These are phyloP conservation scores for Osmozyma mogii DNA, from an alignment of 805 yeast species.

Conservation along the genomic window DNA sequence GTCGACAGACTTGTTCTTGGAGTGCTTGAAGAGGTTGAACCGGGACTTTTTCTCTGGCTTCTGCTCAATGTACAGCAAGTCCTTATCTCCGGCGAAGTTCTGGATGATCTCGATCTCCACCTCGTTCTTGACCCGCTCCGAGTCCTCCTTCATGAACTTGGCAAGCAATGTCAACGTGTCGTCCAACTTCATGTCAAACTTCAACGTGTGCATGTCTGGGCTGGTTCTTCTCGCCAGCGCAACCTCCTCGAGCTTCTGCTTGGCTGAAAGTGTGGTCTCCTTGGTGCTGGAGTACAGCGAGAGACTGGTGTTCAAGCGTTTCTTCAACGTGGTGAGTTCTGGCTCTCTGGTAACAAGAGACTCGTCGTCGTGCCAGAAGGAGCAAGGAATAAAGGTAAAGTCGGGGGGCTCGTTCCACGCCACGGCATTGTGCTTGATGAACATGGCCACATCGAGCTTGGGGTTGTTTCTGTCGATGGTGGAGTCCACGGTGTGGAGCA, in stretches of 20 bases:
- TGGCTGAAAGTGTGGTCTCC: constrained; percentile 38
- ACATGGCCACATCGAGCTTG: constrained; percentile 78
- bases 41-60: constrained; percentile 47
- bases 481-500: constrained; percentile 42
- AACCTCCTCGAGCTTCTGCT: constrained; percentile 42
- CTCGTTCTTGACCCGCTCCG: constrained; percentile 63
- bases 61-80: constrained; percentile 50
- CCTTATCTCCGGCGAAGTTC: constrained; percentile 70
- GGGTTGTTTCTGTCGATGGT: constrained; percentile 68
- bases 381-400: constrained; percentile 77
- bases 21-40: constrained; percentile 44
- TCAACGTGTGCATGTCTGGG: constrained; percentile 33
- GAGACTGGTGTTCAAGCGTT: constrained; percentile 36
- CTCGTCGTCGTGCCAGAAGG: constrained; percentile 97
- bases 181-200: constrained; percentile 46
- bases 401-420: constrained; percentile 84
- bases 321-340: constrained; percentile 50
- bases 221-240: constrained; percentile 25
- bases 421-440: constrained; percentile 72
- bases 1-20: constrained; percentile 8
- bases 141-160: constrained; percentile 66
- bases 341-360: constrained; percentile 49
- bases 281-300: constrained; percentile 32
- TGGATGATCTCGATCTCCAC: constrained; percentile 90
- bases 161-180: constrained; percentile 47